phyloP scores from a whole-genome alignment of 2,329 filamentous ascomycete species.

The Fusarium sp. region DNA sequence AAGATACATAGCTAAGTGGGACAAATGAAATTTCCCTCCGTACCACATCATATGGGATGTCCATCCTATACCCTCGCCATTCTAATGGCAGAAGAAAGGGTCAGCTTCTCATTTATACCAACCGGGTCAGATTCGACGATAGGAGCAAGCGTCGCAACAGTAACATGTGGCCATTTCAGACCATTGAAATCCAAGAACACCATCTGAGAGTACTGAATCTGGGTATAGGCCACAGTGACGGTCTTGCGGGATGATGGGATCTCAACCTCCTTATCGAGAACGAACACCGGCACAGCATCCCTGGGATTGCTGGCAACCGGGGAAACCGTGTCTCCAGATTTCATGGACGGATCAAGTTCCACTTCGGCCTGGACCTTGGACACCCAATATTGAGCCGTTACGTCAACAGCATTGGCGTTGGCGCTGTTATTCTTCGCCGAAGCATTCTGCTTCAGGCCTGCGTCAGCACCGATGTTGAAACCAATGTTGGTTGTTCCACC shows the following conservation, averaged over 20 bases:
- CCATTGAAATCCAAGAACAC: conserved; percentile 2
- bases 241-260: neutral
- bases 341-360: neutral
- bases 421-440: neutral
- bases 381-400: conserved; percentile 4
- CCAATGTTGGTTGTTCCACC: conserved; percentile 3
- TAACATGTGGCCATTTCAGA: conserved; percentile 7
- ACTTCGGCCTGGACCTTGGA: neutral
- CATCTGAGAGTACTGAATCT: conserved; percentile 14
- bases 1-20: too few relatives aligned
- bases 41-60: too few relatives aligned
- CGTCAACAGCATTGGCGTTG: neutral
- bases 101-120: neutral
- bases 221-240: neutral
- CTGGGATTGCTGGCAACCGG: neutral
- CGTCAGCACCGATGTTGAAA: neutral
- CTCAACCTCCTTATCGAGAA: neutral
- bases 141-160: neutral
- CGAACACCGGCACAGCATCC: neutral
- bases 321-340: neutral
- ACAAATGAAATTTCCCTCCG: too few relatives aligned
- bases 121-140: neutral
- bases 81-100: neutral
- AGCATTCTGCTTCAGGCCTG: neutral
- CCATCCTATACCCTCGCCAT: too few relatives aligned